phyloP scores from a whole-genome alignment of 495 filamentous ascomycete species.

The Pyronema omphalodes region DNA sequence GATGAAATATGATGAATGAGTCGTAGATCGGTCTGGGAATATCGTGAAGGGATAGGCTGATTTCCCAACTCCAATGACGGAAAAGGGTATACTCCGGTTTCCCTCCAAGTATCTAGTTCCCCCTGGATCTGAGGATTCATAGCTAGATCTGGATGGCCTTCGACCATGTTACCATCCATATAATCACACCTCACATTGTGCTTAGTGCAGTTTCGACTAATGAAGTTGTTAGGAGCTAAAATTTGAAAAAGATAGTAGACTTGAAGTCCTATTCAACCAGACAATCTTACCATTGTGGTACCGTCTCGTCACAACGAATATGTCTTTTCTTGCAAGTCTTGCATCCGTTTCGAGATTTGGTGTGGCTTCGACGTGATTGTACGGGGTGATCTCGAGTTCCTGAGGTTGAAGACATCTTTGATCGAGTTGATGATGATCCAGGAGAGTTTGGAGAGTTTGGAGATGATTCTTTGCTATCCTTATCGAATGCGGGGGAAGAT shows the following conservation, averaged over 20 bases:
- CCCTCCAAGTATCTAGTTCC: constrained; percentile 65
- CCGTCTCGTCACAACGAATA: constrained; percentile 93
- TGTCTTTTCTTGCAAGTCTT: constrained; percentile 94
- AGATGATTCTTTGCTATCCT: neutral
- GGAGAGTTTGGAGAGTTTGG: neutral
- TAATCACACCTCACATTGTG: constrained; percentile 97
- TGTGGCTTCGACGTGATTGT: constrained; percentile 45
- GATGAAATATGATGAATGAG: constrained; percentile 81
- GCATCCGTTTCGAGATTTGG: constrained; percentile 94
- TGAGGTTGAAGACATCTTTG: constrained; percentile 1
- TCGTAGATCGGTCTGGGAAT: constrained; percentile 59
- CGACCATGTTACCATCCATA: constrained; percentile 56
- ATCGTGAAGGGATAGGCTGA: constrained; percentile 42
- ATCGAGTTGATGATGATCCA: neutral
- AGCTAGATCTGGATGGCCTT: constrained; percentile 65
- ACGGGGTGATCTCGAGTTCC: neutral
- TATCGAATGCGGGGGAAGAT: neutral
- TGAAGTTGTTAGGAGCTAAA: too few species aligned
- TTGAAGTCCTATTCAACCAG: neutral
- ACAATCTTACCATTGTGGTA: constrained; percentile 73
- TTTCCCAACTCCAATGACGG: constrained; percentile 56
- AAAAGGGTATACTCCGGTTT: constrained; percentile 73
- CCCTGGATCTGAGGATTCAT: constrained; percentile 38
- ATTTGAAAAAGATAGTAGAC: neutral
- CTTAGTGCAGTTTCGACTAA: constrained; percentile 91